These are phyloP conservation scores for Cercospora janseana DNA, from an alignment of 2,329 filamentous ascomycete species.

Conservation along the genomic window DNA sequence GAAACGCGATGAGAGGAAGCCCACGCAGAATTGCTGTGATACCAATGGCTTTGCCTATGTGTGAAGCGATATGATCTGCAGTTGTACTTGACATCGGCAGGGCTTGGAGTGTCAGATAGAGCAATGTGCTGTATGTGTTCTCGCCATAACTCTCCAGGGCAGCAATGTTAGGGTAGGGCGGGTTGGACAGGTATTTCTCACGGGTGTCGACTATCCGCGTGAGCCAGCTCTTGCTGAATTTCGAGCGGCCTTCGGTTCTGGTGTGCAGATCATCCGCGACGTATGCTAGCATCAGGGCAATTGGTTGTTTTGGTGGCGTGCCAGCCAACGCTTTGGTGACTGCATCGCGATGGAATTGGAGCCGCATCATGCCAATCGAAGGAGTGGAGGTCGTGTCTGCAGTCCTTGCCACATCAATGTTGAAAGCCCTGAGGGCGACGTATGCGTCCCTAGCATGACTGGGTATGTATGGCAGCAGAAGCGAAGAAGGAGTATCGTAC, in stretches of 20 bases:
- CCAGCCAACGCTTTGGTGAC: slow-evolving; percentile 74
- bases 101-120: slow-evolving; percentile 81
- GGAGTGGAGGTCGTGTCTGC: slow-evolving; percentile 86
- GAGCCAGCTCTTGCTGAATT: slow-evolving; percentile 57
- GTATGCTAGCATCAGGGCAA: slow-evolving; percentile 77
- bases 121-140: slow-evolving; percentile 87
- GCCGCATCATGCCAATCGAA: slow-evolving; percentile 81
- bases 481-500: slow-evolving; percentile 84
- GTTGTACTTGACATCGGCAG: slow-evolving; percentile 78
- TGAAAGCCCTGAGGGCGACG: slow-evolving; percentile 85
- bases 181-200: slow-evolving; percentile 78
- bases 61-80: slow-evolving; percentile 87
- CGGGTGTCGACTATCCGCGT: slow-evolving; percentile 74
- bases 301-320: slow-evolving; percentile 81
- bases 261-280: slow-evolving; percentile 60
- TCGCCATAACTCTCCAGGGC: slow-evolving; percentile 86
- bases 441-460: slow-evolving; percentile 74
- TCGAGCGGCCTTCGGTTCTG: slow-evolving; percentile 48
- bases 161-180: slow-evolving; percentile 71
- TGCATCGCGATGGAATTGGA: slow-evolving; percentile 93
- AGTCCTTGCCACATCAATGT: slow-evolving; percentile 85
- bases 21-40: slow-evolving; percentile 85
- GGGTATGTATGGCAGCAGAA: slow-evolving; percentile 82
- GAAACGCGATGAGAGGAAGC: slow-evolving; percentile 81
- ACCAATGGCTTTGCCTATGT: slow-evolving; percentile 90